Evolutionary conservation across 139 green algal genomes (phyloP).

Genomic region (Picochlorum sp.): DNA sequence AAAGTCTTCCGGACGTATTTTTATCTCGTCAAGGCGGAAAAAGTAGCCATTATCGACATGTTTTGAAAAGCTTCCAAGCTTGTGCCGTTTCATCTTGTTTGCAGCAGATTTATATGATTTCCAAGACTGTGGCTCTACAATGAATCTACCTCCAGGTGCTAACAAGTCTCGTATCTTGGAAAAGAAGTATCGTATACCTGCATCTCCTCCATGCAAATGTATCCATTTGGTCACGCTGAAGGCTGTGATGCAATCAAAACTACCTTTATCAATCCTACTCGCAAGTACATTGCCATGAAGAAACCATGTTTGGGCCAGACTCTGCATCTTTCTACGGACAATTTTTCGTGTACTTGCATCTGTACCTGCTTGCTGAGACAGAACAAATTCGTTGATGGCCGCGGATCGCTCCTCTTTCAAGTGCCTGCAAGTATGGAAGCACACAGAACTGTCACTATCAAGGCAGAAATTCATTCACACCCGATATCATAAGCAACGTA

Average conservation of each 20-base stretch:
- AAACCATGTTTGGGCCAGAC: conserved; percentile 20
- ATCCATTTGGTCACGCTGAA: conserved; percentile 86
- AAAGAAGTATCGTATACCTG: conserved; percentile 65
- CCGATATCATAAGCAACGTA: conserved; percentile 5
- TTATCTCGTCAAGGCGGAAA: conserved; percentile 29
- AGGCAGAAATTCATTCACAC: not conserved
- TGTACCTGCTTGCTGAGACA: not conserved
- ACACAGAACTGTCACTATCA: not conserved
- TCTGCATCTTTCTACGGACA: not conserved
- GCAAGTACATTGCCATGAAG: conserved; percentile 24
- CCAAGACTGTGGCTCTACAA: conserved; percentile 90
- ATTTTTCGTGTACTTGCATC: conserved; percentile 4
- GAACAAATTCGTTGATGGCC: not conserved
- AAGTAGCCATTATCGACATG: not conserved
- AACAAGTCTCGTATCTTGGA: conserved; percentile 25
- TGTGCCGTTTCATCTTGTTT: conserved; percentile 38
- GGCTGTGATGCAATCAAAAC: conserved; percentile 21
- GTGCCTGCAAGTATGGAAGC: conserved; percentile 12
- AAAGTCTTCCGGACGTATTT: conserved; percentile 58
- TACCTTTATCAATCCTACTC: not conserved
- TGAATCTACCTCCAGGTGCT: conserved; percentile 59
- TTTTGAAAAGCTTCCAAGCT: not conserved
- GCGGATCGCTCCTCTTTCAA: conserved; percentile 13
- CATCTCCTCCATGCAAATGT: conserved; percentile 83
- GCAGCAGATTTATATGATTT: conserved; percentile 62